Percentiles rank a stretch among this genome's conserved stretches.
Evolutionary conservation across 2,329 filamentous ascomycete species (phyloP).

Genomic region (Colletotrichum sp.): DNA sequence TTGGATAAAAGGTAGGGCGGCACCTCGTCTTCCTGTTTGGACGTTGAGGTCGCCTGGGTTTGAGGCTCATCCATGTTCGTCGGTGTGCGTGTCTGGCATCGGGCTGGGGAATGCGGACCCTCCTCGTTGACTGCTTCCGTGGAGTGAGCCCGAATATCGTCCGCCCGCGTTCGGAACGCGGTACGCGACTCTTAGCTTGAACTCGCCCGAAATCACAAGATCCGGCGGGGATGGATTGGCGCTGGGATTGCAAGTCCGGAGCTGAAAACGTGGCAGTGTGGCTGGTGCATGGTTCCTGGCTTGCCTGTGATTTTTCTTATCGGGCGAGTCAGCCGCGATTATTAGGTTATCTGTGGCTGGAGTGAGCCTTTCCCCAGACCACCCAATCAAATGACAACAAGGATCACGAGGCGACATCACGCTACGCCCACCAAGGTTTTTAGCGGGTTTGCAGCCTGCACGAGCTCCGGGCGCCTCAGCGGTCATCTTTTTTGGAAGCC

Average conservation of each 20-base stretch:
- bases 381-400: constrained; percentile 17
- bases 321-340: not conserved
- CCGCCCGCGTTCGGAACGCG: constrained; percentile 5
- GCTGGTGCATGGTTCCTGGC: not conserved
- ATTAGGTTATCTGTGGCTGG: constrained; percentile 2
- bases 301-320: not conserved
- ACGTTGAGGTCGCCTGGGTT: not conserved
- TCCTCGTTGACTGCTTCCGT: not conserved
- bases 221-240: not conserved
- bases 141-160: not conserved
- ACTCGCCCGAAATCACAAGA: not conserved
- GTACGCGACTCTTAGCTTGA: not conserved
- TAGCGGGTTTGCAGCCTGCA: constrained; percentile 19
- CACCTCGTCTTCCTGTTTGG: constrained; percentile 35
- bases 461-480: constrained; percentile 19
- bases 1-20: constrained; percentile 62
- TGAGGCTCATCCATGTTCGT: constrained; percentile 29
- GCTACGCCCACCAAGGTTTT: constrained; percentile 15
- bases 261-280: not conserved
- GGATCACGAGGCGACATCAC: constrained; percentile 23
- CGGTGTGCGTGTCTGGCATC: not conserved
- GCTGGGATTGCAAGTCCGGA: not conserved
- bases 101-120: not conserved
- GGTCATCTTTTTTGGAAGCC: constrained; percentile 12
- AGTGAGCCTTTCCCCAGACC: not conserved